Evolutionary conservation across 768 basidiomycete species (phyloP), one percentile per base, ranked within the genome.

Genomic region (Rhizopogon sp.): DNA sequence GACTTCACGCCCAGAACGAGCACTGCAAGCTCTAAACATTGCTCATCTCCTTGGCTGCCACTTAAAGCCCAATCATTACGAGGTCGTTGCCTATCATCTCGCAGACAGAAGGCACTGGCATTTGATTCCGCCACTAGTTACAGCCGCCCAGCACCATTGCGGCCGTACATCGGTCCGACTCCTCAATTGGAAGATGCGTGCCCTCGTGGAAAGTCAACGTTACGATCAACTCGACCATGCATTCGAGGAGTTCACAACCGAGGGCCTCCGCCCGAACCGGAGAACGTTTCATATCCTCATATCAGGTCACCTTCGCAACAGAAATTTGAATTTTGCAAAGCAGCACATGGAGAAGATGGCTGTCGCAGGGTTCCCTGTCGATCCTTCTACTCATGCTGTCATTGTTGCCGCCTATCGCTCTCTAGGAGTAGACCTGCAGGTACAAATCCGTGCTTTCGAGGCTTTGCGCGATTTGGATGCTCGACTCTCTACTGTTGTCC

Each of bases 261-360:
- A 75, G 47, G 63, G 72, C 1, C 58, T 85, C 31, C 58, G 60
- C 10, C 87, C 87, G 16, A 79, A 74, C 44, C 76, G 80, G 40
- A 75, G 81, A 60, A 89, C 89, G 3, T 91, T 79, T 64, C 86
- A 90, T 61, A 74, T 87, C 14, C 74, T 90, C 39, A 70, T 91
- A 11, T 76, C 81, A 10, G 86, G 83, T 31, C 79, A 85, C 65
- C 72, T 92, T 54, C 84, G 80, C 62, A 90, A 91, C 65, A 74
- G 77, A 67, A 78, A 90, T 64, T 66, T 91, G 43, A 60, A 66
- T 54, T 75, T 75, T 40, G 86, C 86, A 46, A 80, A 78, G 66
- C 65, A 68, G 29, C 76, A 69, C 59, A 68, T 91, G n/a, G 70
- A 68, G 10, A 56, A 58, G 20, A 92, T 93, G 90, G 68, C 74